phyloP scores from a whole-genome alignment of 352 stramenopile species.

The Globisporangium parvum region DNA sequence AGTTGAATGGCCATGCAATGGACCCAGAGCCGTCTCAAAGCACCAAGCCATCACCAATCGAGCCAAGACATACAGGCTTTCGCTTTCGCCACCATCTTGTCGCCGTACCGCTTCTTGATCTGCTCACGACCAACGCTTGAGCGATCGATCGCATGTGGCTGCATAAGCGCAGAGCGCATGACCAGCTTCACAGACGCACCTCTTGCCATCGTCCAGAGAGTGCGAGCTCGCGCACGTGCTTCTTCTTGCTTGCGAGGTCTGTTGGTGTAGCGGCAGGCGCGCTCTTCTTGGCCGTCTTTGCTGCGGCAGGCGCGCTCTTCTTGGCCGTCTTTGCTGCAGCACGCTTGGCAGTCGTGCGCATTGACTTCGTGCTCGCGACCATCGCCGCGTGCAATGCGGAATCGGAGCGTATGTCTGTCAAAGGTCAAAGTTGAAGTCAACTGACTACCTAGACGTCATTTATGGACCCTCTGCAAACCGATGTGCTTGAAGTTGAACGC shows the following conservation, averaged over 20 bases:
- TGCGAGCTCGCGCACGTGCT: conserved; percentile 65
- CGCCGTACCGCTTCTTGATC: conserved; percentile 58
- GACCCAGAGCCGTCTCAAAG: too few species aligned
- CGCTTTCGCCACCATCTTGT: conserved; percentile 65
- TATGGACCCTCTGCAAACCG: too few species aligned
- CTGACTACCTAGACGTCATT: too few species aligned
- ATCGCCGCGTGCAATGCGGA: too few species aligned
- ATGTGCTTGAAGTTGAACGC: too few species aligned
- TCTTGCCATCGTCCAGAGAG: conserved; percentile 40
- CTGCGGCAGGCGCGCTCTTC: background rate
- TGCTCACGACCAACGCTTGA: conserved; percentile 9
- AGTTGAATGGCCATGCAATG: background rate
- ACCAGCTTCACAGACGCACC: conserved; percentile 17
- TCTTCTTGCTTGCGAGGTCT: conserved; percentile 59
- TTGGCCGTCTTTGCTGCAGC: background rate
- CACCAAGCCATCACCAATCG: too few species aligned
- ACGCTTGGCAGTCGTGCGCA: too few species aligned
- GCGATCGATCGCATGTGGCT: too few species aligned
- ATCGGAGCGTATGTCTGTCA: too few species aligned
- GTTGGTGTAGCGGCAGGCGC: conserved; percentile 1
- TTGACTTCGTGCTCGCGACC: too few species aligned
- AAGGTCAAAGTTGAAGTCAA: too few species aligned
- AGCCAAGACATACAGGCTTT: conserved; percentile 39
- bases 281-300: background rate
- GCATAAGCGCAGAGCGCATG: too few species aligned